Conservation (phyloP, 2,329 filamentous ascomycete species). For the Bipolaris sorokiniana region DNA sequence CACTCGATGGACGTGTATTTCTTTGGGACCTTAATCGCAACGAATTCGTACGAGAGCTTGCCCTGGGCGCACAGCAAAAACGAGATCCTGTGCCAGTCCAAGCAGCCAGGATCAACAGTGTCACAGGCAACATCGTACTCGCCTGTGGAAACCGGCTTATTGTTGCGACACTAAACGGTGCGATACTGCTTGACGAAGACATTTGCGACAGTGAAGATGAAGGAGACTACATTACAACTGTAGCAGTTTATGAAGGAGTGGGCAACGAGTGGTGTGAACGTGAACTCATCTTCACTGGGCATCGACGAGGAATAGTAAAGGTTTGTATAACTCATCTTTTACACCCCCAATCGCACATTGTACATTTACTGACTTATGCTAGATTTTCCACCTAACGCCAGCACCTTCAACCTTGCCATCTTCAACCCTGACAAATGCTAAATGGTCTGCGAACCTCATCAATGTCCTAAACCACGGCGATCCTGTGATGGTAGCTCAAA, state of each 20-base stretch:
- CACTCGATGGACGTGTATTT: slow-evolving; percentile 79
- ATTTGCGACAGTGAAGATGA: slow-evolving; percentile 70
- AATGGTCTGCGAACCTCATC: slow-evolving; percentile 78
- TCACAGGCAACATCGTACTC: slow-evolving; percentile 86
- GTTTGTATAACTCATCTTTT: slow-evolving; percentile 37
- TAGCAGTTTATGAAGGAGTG: slow-evolving; percentile 90
- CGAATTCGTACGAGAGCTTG: slow-evolving; percentile 80
- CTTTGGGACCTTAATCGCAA: slow-evolving; percentile 94
- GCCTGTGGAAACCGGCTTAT: slow-evolving; percentile 77
- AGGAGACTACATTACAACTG: slow-evolving; percentile 75
- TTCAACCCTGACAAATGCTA: slow-evolving; percentile 24
- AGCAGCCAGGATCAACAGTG: slow-evolving; percentile 86
- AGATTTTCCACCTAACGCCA: slow-evolving; percentile 65
- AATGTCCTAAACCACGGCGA: slow-evolving; percentile 84
- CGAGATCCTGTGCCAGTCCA: slow-evolving; percentile 54
- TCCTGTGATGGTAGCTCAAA: slow-evolving; percentile 53
- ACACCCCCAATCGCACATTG: not conserved
- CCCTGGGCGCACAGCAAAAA: slow-evolving; percentile 44
- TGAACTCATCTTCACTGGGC: slow-evolving; percentile 86
- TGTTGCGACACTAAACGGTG: slow-evolving; percentile 87
- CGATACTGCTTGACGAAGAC: slow-evolving; percentile 79
- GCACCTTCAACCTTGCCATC: slow-evolving; percentile 57
- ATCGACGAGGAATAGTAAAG: slow-evolving; percentile 82
- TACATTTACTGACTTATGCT: not conserved
- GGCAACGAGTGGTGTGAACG: slow-evolving; percentile 92